Percentiles rank a stretch among this genome's conserved stretches.
These are phyloP conservation scores for Kalanchoe fedtschenkoi DNA, from an alignment of 164 flowering plant species.

Conservation along the genomic window DNA sequence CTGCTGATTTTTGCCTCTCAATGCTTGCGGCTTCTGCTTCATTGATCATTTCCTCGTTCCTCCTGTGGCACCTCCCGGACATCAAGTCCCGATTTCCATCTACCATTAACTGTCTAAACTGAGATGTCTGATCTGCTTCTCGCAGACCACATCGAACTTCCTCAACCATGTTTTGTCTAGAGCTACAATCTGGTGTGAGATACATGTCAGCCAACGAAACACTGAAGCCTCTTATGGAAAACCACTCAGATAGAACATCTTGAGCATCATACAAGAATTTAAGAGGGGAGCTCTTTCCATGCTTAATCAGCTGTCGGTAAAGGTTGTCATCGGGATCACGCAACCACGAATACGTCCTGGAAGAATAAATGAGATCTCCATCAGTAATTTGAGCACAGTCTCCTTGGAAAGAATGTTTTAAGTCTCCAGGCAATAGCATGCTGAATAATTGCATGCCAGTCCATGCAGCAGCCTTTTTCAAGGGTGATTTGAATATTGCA, in stretches of 20 bases:
- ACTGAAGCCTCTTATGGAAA: conserved; percentile 63
- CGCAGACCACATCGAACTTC: conserved; percentile 54
- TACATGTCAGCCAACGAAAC: conserved; percentile 71
- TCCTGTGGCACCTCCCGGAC: conserved; percentile 22
- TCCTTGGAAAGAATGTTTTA: conserved; percentile 28
- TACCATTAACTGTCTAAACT: conserved; percentile 38
- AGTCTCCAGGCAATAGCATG: conserved; percentile 56
- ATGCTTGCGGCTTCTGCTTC: conserved; percentile 20
- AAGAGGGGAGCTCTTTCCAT: conserved; percentile 24
- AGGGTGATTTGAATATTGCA: conserved; percentile 39
- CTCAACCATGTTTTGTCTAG: conserved; percentile 46
- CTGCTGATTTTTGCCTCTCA: conserved; percentile 40
- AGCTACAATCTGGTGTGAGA: conserved; percentile 34
- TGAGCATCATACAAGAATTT: conserved; percentile 51
- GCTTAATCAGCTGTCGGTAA: conserved; percentile 31
- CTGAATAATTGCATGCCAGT: conserved; percentile 75
- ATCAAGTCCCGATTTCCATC: conserved; percentile 30
- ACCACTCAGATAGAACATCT: conserved; percentile 76
- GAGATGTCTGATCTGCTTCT: conserved; percentile 49
- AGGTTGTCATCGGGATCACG: conserved; percentile 43
- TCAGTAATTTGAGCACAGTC: conserved; percentile 32
- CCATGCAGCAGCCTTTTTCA: conserved; percentile 28
- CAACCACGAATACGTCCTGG: conserved; percentile 53
- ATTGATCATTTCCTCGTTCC: conserved; percentile 8
- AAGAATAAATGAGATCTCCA: conserved; percentile 46